Percentiles rank a stretch among this genome's conserved stretches.
Evolutionary conservation across 768 basidiomycete genomes (phyloP).

Genomic region (Pulveroboletus sp.): DNA sequence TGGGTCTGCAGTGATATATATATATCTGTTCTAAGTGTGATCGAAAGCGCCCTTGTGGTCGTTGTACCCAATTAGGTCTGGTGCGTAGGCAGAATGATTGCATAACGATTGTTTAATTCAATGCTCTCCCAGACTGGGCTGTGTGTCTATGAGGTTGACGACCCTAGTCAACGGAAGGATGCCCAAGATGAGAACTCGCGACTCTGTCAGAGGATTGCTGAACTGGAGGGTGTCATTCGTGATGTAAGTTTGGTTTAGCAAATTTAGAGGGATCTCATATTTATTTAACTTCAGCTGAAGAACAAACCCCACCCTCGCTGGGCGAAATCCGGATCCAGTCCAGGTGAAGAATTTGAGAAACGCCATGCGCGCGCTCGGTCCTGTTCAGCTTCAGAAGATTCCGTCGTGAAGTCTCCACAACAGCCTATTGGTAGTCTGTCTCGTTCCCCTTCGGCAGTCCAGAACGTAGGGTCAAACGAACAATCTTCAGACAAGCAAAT

Average conservation of each 20-base stretch:
- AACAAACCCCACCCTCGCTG: conserved; percentile 71
- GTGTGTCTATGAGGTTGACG: conserved; percentile 83
- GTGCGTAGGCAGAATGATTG: conserved; percentile 31
- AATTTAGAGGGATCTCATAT: neutral
- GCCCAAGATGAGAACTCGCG: conserved; percentile 60
- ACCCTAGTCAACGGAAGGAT: conserved; percentile 53
- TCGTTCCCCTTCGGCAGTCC: neutral
- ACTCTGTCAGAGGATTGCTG: conserved; percentile 71
- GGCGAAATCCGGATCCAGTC: conserved; percentile 32
- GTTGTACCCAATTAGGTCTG: conserved; percentile 41
- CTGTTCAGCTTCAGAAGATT: conserved; percentile 14
- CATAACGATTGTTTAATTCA: conserved; percentile 16
- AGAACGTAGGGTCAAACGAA: conserved; percentile 4
- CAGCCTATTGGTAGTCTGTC: conserved; percentile 5
- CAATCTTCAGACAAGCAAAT: conserved; percentile 2
- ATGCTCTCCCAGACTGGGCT: conserved; percentile 56
- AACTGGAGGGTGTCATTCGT: conserved; percentile 81
- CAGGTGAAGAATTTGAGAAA: conserved; percentile 26
- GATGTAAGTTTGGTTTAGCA: conserved; percentile 43
- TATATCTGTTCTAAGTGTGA: conserved; percentile 35
- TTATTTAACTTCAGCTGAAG: conserved; percentile 46
- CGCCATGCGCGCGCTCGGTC: conserved; percentile 21
- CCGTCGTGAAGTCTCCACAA: conserved; percentile 1
- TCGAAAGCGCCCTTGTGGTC: conserved; percentile 44
- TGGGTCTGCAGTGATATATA: neutral